Base-by-base conservation (phyloP, 179 eudicot species). In the Corrigiola litoralis region DNA sequence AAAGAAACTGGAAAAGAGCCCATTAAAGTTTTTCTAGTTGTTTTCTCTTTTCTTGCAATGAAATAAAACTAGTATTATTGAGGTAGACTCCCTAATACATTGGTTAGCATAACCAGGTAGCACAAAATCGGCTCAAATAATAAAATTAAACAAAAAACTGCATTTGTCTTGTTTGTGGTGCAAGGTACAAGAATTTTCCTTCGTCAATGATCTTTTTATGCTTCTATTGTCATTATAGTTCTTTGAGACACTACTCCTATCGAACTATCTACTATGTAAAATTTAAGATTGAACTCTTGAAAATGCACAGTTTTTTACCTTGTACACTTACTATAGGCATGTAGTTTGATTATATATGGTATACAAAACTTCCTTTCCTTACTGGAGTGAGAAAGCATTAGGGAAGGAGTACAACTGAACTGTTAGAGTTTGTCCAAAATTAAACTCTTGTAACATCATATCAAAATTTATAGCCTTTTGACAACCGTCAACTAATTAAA, bases 1-100 rank as follows among this genome's bases (percentile, higher is more conserved):
- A 77, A 67, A 72, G 76, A 66, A 49, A 54, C 62, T 67, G 74
- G 25, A 63, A 57, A 77, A 68, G 61, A 72, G 53, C 42, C 37
- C 40, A 56, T 63, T 63, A 67, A 72, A 67, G 67, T 60, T 68
- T 60, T 69, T 48, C 33, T 13, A 8, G 0, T 74, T 55, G 73
- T 64, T 66, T 57, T 62, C 27, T 9, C 9, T 70, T 36, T 34
- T 42, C 40, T 27, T 7, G 32, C 41, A 61, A 24, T 53, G n/a
- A 32, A 61, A 59, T 20, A 2, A 58, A 58, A 58, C 17, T 37
- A n/a, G n/a, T n/a, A 40, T 17, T 20, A 6, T 6, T 31, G 28
- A 28, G 4, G 1, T 24, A 51, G 37, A 44, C 42, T 13, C 45
- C 17, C 58, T 50, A 64, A 49, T 62, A 6, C 66, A 62, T 62